Conservation (phyloP, 2,329 filamentous ascomycete genomes). For the Nigrospora oryzae region DNA sequence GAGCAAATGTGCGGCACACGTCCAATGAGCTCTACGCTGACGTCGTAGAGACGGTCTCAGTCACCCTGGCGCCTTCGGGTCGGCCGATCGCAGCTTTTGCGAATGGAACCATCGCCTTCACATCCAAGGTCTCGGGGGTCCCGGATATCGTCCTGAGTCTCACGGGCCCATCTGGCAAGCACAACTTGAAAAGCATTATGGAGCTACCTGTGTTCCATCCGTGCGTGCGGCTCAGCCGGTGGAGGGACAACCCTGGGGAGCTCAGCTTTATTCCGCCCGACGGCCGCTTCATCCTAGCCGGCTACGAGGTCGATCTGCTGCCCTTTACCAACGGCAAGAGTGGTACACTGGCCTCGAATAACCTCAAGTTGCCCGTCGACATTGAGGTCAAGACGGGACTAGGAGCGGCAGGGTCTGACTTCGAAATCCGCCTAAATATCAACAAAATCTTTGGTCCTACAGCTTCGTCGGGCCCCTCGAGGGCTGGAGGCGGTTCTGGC, state of each 20-base stretch:
- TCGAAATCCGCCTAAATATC: conserved; percentile 74
- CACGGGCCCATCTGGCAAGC: conserved; percentile 72
- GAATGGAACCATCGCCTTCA: conserved; percentile 90
- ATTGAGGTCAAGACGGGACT: conserved; percentile 77
- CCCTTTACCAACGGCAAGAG: conserved; percentile 56
- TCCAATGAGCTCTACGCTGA: conserved; percentile 97
- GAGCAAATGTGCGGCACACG: conserved; percentile 87
- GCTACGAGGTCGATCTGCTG: conserved; percentile 88
- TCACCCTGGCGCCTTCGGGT: conserved; percentile 86
- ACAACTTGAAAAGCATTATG: conserved; percentile 65
- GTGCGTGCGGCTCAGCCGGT: conserved; percentile 82
- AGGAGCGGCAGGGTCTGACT: conserved; percentile 69
- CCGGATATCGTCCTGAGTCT: conserved; percentile 82
- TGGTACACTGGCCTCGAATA: conserved; percentile 46
- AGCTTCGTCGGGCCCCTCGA: conserved; percentile 29
- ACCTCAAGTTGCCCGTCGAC: conserved; percentile 71
- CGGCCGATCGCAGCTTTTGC: conserved; percentile 79
- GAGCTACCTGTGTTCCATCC: conserved; percentile 93
- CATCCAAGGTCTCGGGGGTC: conserved; percentile 86
- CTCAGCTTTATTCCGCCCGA: conserved; percentile 96
- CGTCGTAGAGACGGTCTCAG: conserved; percentile 79
- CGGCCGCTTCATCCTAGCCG: conserved; percentile 84
- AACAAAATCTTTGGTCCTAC: conserved; percentile 51
- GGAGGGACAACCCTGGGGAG: conserved; percentile 82
- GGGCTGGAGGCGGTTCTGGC: conserved; percentile 29